Percentiles rank a stretch among this genome's conserved stretches.
These are phyloP conservation scores for Petasospora rhodanensis DNA, from an alignment of 1,139 yeast genomes.

Conservation along the genomic window DNA sequence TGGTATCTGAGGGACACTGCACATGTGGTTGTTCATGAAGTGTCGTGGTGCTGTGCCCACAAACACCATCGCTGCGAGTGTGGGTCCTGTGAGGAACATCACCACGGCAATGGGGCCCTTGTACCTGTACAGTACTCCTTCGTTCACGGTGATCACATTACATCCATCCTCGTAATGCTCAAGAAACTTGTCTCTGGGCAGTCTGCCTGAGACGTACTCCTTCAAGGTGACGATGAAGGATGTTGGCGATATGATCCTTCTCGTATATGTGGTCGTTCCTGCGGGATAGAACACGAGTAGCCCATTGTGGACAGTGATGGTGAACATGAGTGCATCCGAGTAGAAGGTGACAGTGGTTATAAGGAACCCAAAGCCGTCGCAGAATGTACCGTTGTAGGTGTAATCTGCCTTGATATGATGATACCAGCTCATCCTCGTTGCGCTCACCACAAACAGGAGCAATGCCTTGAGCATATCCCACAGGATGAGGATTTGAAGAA, in stretches of 20 bases:
- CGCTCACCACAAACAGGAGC: conserved; percentile 10
- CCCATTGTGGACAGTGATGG: conserved; percentile 20
- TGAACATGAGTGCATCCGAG: conserved; percentile 17
- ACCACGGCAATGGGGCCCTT: conserved; percentile 4
- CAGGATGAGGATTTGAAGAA: conserved; percentile 15
- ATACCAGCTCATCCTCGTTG: conserved; percentile 6
- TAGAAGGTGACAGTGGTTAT: conserved; percentile 9
- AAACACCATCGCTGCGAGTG: conserved; percentile 14
- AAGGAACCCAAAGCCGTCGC: conserved; percentile 21
- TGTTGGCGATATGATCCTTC: conserved; percentile 8
- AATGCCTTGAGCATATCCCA: conserved; percentile 19
- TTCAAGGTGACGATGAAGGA: conserved; percentile 13
- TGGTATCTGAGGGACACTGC: conserved; percentile 17
- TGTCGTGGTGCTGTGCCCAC: conserved; percentile 9
- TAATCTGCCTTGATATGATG: background rate
- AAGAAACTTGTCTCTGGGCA: too few species aligned
- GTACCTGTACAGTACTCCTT: conserved; percentile 22
- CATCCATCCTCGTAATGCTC: too few species aligned
- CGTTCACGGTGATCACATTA: conserved; percentile 8
- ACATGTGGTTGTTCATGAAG: conserved; percentile 13
- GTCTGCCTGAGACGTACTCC: too few species aligned
- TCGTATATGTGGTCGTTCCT: too few species aligned
- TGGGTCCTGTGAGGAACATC: conserved; percentile 1
- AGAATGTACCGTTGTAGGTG: conserved; percentile 5
- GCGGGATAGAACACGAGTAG: conserved; percentile 17